These are phyloP conservation scores for Melaleuca quinquenervia DNA, from an alignment of 345 rosid genomes.

Conservation along the genomic window DNA sequence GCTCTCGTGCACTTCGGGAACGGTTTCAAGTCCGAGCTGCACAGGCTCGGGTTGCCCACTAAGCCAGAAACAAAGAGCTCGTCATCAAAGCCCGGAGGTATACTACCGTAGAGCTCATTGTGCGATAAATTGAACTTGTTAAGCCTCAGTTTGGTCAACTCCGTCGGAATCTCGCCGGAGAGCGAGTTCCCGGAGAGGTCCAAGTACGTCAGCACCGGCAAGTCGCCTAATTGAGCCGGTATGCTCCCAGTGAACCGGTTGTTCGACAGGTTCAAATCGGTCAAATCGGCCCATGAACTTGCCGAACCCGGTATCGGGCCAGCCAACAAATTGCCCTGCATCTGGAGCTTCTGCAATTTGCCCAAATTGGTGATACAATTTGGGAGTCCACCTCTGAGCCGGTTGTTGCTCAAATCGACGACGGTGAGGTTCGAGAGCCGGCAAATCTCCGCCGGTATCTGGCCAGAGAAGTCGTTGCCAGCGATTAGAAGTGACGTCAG, in stretches of 20 bases:
- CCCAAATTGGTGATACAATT: conserved; percentile 30
- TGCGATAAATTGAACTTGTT: conserved; percentile 47
- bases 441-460: conserved; percentile 37
- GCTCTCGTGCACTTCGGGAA: conserved; percentile 28
- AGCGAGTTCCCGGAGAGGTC: conserved; percentile 54
- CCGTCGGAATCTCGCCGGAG: conserved; percentile 45
- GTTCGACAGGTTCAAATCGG: conserved; percentile 39
- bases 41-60: conserved; percentile 52
- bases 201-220: conserved; percentile 38
- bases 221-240: conserved; percentile 38
- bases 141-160: conserved; percentile 36
- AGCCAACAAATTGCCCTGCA: conserved; percentile 40
- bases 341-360: conserved; percentile 33
- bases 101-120: conserved; percentile 35
- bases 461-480: conserved; percentile 48
- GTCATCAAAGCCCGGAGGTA: conserved; percentile 37
- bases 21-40: conserved; percentile 37
- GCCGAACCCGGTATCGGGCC: conserved; percentile 45
- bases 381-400: conserved; percentile 35
- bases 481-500: conserved; percentile 20
- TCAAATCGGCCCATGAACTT: conserved; percentile 27
- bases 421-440: conserved; percentile 7
- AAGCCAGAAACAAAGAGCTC: conserved; percentile 23
- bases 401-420: conserved; percentile 36
- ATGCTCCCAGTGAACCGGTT: conserved; percentile 45